phyloP scores from a whole-genome alignment of 495 filamentous ascomycete species.

The Penicillium psychrofluorescens region DNA sequence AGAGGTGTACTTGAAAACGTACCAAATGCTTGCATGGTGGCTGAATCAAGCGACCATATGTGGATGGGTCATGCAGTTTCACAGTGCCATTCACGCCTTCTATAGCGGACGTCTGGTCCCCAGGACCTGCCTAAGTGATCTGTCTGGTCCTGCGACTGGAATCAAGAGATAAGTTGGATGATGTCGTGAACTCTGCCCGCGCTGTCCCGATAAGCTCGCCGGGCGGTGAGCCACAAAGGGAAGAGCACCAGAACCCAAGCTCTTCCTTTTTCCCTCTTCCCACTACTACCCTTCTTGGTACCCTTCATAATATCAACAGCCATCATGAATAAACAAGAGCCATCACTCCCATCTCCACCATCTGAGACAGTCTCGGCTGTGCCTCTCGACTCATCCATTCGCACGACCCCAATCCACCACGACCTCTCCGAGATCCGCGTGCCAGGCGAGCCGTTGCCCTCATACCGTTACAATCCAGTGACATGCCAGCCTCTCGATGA shows the following conservation, averaged over 20 bases:
- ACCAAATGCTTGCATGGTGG: conserved; percentile 47
- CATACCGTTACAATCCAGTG: conserved; percentile 30
- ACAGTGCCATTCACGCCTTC: background rate
- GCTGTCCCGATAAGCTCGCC: background rate
- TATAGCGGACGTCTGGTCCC: background rate
- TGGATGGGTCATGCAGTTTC: conserved; percentile 1
- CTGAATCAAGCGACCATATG: conserved; percentile 1
- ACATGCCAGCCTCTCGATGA: conserved; percentile 30
- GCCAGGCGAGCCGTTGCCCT: conserved; percentile 22
- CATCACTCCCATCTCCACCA: conserved; percentile 27
- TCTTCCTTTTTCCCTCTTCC: background rate
- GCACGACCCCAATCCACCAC: conserved; percentile 35
- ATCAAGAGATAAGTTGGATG: background rate
- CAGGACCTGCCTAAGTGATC: conserved; percentile 5
- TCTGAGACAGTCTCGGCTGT: conserved; percentile 20
- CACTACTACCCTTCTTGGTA: background rate
- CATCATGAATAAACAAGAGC: conserved; percentile 15
- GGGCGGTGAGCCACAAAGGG: too few species aligned
- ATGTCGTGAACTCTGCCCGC: background rate
- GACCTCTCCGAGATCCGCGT: conserved; percentile 34
- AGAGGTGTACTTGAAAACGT: conserved; percentile 8
- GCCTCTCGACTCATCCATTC: conserved; percentile 28
- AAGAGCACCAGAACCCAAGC: background rate
- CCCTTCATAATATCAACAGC: background rate
- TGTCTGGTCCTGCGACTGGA: background rate